Evolutionary conservation across 2,329 filamentous ascomycete genomes (phyloP), one percentile per base, ranked within the genome.

Genomic region (Aurifilum marmelostoma): DNA sequence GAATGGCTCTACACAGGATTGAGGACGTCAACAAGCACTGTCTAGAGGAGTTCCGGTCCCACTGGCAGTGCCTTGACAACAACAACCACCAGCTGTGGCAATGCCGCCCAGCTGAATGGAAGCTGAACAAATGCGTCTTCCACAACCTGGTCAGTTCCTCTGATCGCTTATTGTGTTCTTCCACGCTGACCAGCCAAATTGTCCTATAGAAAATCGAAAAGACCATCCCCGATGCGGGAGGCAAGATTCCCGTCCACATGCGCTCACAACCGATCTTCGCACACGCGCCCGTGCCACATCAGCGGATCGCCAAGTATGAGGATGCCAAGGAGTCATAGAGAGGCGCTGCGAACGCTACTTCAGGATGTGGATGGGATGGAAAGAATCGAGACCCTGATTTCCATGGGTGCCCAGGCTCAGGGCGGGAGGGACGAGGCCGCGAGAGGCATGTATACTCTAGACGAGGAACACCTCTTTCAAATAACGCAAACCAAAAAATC

Each of bases 71-170:
- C 78, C 87, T 99, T 69, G 96, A 99, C 78, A 91, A 97, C 84
- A 94, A 97, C 85, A 99, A 99, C 85, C 96, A 99, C 78, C 93
- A 97, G 82, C 84, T 98, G 70, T 99, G 93, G 92, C 93, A 98
- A 78, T 99, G 96, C 85, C 89, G 96, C 76, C 90, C 89, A 77
- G 85, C 88, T 73, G 96, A 99, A 85, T 91, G 93, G 88, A 90
- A 90, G 79, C 84, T 99, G 76, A 99, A 97, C 86, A 91, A 91
- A 83, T 99, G 96, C 82, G 94, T 97, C 63, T 98, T 92, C 79
- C 91, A 97, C 74, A 98, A 97, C 80, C 82, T 99, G 84, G 96
- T 99, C 85, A 72, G 92, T 85, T 65, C 12, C 12, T 47, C n/a
- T 37, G 43, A 9, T 41, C 43, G 3, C 14, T n/a, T 7, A 39